A percentile compares a stretch with the other conserved stretches of the same genome.
Evolutionary conservation across 345 rosid species (phyloP).

Genomic region (Raphanus raphanistrum): DNA sequence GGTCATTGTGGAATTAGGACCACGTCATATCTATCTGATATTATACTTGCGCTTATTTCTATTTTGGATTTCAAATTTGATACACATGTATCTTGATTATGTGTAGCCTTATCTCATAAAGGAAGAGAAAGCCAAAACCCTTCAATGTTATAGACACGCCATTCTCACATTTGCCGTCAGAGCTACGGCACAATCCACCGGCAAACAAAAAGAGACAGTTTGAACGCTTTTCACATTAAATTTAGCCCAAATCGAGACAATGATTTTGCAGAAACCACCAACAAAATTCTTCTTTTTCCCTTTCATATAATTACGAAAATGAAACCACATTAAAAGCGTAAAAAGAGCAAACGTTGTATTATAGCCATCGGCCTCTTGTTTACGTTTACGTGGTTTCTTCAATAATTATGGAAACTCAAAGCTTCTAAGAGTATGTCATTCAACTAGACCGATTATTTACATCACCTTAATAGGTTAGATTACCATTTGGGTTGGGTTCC

Average conservation of each 20-base stretch:
- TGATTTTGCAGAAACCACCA: constrained; percentile 19
- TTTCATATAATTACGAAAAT: constrained; percentile 8
- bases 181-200: constrained; percentile 35
- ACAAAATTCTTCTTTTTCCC: constrained; percentile 19
- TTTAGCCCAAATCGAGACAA: constrained; percentile 8
- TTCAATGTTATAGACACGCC: constrained; percentile 8
- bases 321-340: constrained; percentile 15
- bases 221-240: constrained; percentile 22
- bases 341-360: constrained; percentile 12
- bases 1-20: neutral
- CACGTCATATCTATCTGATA: neutral
- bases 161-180: constrained; percentile 29
- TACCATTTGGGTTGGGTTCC: neutral
- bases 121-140: constrained; percentile 17
- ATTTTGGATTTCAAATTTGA: neutral
- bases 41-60: neutral
- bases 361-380: neutral
- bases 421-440: neutral
- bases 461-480: neutral
- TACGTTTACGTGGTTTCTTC: neutral
- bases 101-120: constrained; percentile 16
- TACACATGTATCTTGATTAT: neutral
- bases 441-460: neutral
- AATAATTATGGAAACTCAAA: neutral
- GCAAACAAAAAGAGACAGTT: neutral